Evolutionary conservation across 2,329 filamentous ascomycete species (phyloP), one percentile per base, ranked within the genome.

Genomic region (Escovopsis sp.): DNA sequence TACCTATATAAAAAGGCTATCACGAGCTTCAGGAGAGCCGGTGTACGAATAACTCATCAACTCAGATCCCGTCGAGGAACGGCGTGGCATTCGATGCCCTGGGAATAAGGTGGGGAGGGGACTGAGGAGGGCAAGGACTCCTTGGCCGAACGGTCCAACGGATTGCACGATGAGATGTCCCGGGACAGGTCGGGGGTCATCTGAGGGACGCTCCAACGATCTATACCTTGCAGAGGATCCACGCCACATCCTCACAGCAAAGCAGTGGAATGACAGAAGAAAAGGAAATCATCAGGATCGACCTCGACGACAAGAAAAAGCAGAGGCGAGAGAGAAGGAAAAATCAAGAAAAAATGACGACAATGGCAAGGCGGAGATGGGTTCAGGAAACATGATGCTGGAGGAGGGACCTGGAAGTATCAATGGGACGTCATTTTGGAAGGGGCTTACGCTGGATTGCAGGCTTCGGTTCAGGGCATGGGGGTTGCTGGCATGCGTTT

Each of bases 1-100:
- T 51, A 39, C 40, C 37, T 45, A 42, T 45, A 42, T 38, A 45
- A 45, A 45, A 40, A 40, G 33, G 37, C 37, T 29, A 25, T 33
- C 29, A 29, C 34, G 33, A 35, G 34, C 39, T 20, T 39, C 37
- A 31, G 33, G 41, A 41, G 38, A 29, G 29, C 39, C 39, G 39
- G 43, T 44, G 43, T 41, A 45, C 36, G 38, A 42, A 9, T 30
- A 41, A 39, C 36, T 42, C 40, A 35, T 29, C 37, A 30, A 40
- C 16, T 34, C 37, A 33, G 27, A 37, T 34, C 20, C 20, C 39
- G 35, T 27, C 36, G 38, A 39, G 24, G 24, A 14, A 20, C 33
- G 35, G 27, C 35, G 25, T 20, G 35, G n/a, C 20, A n/a, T 20
- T 20, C 5, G 20, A 20, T 20, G 20, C 20, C 20, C 5, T 20